Base-by-base conservation (phyloP, 306 rosid genomes). In the Parietaria judaica region DNA sequence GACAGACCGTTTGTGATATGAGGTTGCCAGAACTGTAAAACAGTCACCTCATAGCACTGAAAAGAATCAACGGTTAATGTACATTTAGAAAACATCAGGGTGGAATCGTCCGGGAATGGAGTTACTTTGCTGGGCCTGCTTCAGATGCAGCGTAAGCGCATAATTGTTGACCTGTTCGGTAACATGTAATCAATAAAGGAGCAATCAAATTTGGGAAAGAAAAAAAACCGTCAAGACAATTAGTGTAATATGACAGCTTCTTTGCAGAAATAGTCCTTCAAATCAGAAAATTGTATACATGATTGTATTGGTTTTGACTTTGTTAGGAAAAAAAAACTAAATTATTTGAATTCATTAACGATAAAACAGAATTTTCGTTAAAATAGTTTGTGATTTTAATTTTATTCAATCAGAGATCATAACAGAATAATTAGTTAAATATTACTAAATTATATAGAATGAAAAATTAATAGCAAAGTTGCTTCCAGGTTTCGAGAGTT, bases 71-170 rank as follows among this genome's bases (percentile, higher is more conserved):
- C n/a, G 15, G 34, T 0, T 17, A 38, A 12, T 1, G 23, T n/a
- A 7, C 44, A 16, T 43, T 78, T 71, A 89, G 82, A 86, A 89
- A 61, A 89, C 89, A 64, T 89, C 92, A 2, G 97, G 97, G 73
- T 89, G 85, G 70, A 81, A 89, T 39, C 67, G 92, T 37, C 89
- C 95, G 2, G 95, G 91, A 49, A 89, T 84, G 54, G 95, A 86
- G 77, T 71, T 89, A 74, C 86, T 80, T 71, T 89, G 91, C 65
- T 81, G 87, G 47, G 97, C 89, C 76, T 84, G 95, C 84, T 83
- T 86, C 48, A 89, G 84, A 70, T 89, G 97, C 78, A 89, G 66
- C 44, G 96, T 83, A 56, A 89, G 75, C 16, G 91, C 96, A 72
- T 89, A 89, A 70, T 89, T 89, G 72, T 89, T 82, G 63, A 89